Evolutionary conservation across 2,329 filamentous ascomycete genomes (phyloP).

Genomic region (Colletotrichum destructivum): DNA sequence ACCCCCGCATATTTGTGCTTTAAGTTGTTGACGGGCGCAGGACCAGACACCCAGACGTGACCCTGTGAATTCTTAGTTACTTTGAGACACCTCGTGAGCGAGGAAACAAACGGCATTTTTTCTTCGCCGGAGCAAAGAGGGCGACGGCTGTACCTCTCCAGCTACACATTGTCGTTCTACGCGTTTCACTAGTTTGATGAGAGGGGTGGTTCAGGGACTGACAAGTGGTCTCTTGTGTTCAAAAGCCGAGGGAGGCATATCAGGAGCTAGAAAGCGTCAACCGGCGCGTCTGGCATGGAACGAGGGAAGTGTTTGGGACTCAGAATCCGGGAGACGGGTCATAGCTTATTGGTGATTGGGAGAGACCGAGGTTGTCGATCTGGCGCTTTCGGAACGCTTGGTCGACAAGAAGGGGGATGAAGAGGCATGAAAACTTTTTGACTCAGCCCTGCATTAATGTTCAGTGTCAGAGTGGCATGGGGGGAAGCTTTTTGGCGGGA

Average conservation of each 20-base stretch:
- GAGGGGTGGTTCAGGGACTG: not conserved
- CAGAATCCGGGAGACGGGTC: not conserved
- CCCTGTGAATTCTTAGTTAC: not conserved
- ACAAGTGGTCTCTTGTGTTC: not conserved
- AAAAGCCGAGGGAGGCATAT: not conserved
- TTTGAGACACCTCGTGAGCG: not conserved
- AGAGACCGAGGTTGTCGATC: not conserved
- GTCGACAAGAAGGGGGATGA: not conserved
- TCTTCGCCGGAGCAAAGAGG: not conserved
- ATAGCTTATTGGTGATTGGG: too few relatives aligned
- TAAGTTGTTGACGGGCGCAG: not conserved
- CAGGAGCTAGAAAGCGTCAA: too few relatives aligned
- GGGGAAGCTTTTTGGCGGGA: not conserved
- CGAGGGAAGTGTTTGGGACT: not conserved
- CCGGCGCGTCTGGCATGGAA: not conserved
- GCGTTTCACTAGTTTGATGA: constrained; percentile 3
- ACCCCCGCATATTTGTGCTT: constrained; percentile 7
- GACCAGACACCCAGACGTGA: not conserved
- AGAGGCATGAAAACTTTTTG: not conserved
- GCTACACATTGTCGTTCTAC: not conserved
- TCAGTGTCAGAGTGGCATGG: too few relatives aligned
- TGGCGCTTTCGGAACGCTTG: constrained; percentile 10
- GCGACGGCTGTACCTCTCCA: not conserved
- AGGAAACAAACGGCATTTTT: not conserved
- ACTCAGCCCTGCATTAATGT: not conserved